These are phyloP conservation scores for Alternaria sp. DNA, from an alignment of 2,329 filamentous ascomycete species.

Conservation along the genomic window DNA sequence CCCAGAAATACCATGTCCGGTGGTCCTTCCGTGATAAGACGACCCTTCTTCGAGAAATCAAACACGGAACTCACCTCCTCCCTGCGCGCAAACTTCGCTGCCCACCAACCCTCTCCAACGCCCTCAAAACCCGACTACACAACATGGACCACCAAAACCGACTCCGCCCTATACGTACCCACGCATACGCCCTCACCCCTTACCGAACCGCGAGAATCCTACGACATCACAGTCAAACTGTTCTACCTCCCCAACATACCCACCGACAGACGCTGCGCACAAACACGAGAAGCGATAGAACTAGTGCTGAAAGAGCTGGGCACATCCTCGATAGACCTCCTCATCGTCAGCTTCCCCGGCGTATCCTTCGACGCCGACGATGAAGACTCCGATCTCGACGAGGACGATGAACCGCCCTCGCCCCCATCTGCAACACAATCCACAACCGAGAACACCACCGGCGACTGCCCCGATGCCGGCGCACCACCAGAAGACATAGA, in stretches of 20 bases:
- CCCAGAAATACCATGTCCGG: constrained; percentile 84
- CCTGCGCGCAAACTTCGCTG: constrained; percentile 80
- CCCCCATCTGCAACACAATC: constrained; percentile 26
- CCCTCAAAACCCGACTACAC: constrained; percentile 51
- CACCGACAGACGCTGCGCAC: constrained; percentile 67
- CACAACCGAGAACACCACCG: constrained; percentile 52
- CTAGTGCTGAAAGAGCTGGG: constrained; percentile 82
- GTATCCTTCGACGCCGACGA: constrained; percentile 93
- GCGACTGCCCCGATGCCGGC: constrained; percentile 32
- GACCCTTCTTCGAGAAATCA: constrained; percentile 78
- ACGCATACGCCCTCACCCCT: constrained; percentile 74
- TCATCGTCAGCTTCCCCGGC: constrained; percentile 92
- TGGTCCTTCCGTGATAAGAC: constrained; percentile 82
- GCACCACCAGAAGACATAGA: constrained; percentile 62
- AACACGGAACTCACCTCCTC: constrained; percentile 93
- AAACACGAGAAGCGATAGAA: constrained; percentile 79
- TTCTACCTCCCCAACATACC: constrained; percentile 84
- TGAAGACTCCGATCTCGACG: constrained; percentile 76
- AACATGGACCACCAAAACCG: constrained; percentile 70
- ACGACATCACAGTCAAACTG: constrained; percentile 94
- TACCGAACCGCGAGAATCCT: constrained; percentile 79
- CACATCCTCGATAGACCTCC: constrained; percentile 77
- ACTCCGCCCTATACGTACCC: constrained; percentile 72
- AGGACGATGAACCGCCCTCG: constrained; percentile 56
- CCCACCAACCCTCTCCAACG: constrained; percentile 68